Evolutionary conservation across 805 yeast species (phyloP).

Genomic region (Isabelozyma pseudorhagii): DNA sequence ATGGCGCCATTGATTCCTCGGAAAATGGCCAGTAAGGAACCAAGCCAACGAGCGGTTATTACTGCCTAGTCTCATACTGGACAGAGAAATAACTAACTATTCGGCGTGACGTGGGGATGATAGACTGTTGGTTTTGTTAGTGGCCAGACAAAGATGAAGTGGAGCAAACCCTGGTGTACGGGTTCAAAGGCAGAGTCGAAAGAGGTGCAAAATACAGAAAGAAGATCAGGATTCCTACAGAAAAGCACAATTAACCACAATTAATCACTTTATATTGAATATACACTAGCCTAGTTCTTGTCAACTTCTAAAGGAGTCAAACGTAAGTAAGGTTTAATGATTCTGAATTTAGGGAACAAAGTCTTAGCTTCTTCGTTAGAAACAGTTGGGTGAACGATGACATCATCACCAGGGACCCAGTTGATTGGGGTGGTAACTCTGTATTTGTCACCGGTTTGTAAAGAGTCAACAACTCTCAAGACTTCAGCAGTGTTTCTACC

Average conservation of each 20-base stretch:
- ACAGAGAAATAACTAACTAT: neutral
- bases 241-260: too few species aligned
- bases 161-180: neutral
- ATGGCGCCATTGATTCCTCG: neutral
- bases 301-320: constrained; percentile 43
- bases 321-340: constrained; percentile 89
- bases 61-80: neutral
- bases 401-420: constrained; percentile 90
- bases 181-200: neutral
- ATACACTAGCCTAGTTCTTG: constrained; percentile 10
- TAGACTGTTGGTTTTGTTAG: neutral
- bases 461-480: constrained; percentile 82
- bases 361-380: constrained; percentile 60
- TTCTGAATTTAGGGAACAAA: constrained; percentile 82
- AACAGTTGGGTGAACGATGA: constrained; percentile 85
- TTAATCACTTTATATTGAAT: neutral
- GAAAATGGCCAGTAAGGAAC: neutral
- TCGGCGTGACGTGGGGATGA: too few species aligned
- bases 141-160: neutral
- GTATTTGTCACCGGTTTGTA: constrained; percentile 79
- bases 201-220: neutral
- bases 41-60: neutral
- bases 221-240: too few species aligned
- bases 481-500: constrained; percentile 95
- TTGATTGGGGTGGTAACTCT: constrained; percentile 89